These are phyloP conservation scores for Fraxinus cuspidata DNA, from an alignment of 257 asterid species.

Conservation along the genomic window DNA sequence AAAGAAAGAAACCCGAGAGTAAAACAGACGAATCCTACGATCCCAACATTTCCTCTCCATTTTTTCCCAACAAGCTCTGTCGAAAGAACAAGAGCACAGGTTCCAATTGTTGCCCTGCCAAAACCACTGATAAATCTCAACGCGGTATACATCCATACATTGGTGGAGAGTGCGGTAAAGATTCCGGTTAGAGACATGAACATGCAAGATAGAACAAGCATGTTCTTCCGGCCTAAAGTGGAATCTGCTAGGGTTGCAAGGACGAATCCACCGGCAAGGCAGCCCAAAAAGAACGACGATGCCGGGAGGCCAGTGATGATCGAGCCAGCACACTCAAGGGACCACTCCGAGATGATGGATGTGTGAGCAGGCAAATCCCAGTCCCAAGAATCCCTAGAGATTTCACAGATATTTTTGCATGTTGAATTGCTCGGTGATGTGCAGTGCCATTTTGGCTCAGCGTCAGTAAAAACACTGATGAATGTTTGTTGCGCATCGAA, in stretches of 20 bases:
- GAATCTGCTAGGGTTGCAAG: slow-evolving; percentile 71
- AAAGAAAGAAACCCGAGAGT: slow-evolving; percentile 69
- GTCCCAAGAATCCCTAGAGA: slow-evolving; percentile 43
- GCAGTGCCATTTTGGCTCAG: slow-evolving; percentile 57
- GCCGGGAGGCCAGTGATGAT: slow-evolving; percentile 61
- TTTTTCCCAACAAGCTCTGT: slow-evolving; percentile 67
- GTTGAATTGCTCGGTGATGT: not conserved
- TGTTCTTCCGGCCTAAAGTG: slow-evolving; percentile 59
- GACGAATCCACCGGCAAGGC: slow-evolving; percentile 59
- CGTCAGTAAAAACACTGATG: slow-evolving; percentile 64
- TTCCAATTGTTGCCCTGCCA: slow-evolving; percentile 53
- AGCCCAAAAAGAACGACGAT: slow-evolving; percentile 59
- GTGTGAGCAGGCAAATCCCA: slow-evolving; percentile 49
- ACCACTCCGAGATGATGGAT: slow-evolving; percentile 69
- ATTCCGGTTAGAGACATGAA: slow-evolving; percentile 57
- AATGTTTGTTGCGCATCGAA: slow-evolving; percentile 76
- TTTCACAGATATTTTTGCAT: slow-evolving; percentile 33
- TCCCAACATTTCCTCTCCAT: slow-evolving; percentile 60
- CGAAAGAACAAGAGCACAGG: slow-evolving; percentile 57
- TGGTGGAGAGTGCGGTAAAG: slow-evolving; percentile 44
- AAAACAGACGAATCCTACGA: slow-evolving; percentile 54
- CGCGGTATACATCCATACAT: slow-evolving; percentile 44
- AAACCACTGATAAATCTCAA: slow-evolving; percentile 53
- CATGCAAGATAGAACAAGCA: slow-evolving; percentile 40
- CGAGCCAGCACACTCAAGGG: slow-evolving; percentile 61